Evolutionary conservation across 2,329 filamentous ascomycete genomes (phyloP), one percentile per base, ranked within the genome.

Genomic region (Penicillium sp.): DNA sequence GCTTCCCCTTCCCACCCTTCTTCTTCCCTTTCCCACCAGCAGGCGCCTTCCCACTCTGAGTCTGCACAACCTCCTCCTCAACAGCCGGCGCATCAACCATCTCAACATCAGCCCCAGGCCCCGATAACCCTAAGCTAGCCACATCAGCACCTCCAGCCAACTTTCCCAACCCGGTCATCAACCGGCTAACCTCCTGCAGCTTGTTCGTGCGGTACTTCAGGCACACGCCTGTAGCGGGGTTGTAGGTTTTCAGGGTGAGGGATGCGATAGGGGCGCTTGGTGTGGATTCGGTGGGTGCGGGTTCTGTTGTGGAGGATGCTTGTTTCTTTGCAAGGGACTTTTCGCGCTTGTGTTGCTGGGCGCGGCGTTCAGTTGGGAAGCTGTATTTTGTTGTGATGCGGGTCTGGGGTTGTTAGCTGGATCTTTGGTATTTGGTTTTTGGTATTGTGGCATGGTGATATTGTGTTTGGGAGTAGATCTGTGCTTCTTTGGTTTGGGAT

Each of bases 191-290:
- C 77, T 98, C 93, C 54, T 62, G 60, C 5, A 50, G 51, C 77
- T 96, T 96, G 72, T 88, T 89, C 35, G 95, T 99, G 72, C 86
- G 84, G 81, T 97, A 98, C 78, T 97, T 96, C 62, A 99, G 83
- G 60, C 88, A 88, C 57, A 88, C 88, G 69, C 95, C 95, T 54
- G 88, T 89, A 43, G 80, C 80, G 0, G 95, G 90, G 74, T 97
- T 91, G 78, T 88, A 98, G 4, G 95, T 95, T 80, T 96, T 98
- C 60, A 99, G 79, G 4, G 87, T 88, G 51, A 99, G 87, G 54
- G 82, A 85, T 63, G 89, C 92, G 4, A 87, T 81, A 2, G 85
- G 78, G 54, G 82, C 62, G 11, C 86, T 87, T 62, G 88, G 91
- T 52, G 63, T 44, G 53, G 60, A 23, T 48, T 59, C 54, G 50